Conservation (phyloP, 2,329 filamentous ascomycete species). For the Parasarocladium wereldwijsianum region DNA sequence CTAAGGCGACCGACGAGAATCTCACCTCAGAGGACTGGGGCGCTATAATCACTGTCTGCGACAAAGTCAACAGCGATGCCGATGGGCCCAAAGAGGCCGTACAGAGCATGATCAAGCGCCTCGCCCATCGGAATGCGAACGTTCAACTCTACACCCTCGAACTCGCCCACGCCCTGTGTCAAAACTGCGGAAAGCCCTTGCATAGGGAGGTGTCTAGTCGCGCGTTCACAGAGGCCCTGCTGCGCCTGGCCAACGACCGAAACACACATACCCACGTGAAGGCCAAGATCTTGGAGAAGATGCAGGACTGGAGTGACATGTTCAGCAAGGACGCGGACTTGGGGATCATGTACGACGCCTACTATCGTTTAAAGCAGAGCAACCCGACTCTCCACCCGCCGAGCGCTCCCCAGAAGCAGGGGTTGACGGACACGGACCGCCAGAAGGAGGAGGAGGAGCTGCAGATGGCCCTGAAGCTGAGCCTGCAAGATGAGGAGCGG, state of each 20-base stretch:
- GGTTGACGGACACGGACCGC: constrained; percentile 78
- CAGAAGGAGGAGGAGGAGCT: constrained; percentile 95
- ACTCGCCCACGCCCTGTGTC: constrained; percentile 80
- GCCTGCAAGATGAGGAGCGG: constrained; percentile 70
- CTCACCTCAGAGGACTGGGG: constrained; percentile 68
- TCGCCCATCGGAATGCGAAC: constrained; percentile 89
- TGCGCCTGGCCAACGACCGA: constrained; percentile 82
- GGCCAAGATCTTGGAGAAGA: constrained; percentile 89
- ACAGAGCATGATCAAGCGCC: constrained; percentile 77
- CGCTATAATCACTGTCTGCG: constrained; percentile 49
- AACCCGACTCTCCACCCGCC: constrained; percentile 86
- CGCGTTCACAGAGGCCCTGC: constrained; percentile 84
- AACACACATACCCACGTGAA: constrained; percentile 97
- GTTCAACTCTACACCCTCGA: constrained; percentile 92
- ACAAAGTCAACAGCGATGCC: constrained; percentile 37
- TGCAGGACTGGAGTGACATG: constrained; percentile 94
- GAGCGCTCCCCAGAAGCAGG: constrained; percentile 83
- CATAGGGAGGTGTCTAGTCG: constrained; percentile 83
- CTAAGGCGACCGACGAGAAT: constrained; percentile 90
- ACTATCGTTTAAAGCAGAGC: constrained; percentile 65
- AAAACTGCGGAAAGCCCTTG: constrained; percentile 78
- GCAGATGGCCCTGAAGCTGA: constrained; percentile 88
- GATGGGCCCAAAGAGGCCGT: constrained; percentile 69
- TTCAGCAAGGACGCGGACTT: constrained; percentile 80
- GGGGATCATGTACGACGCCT: constrained; percentile 95